A percentile compares a stretch with the other conserved stretches of the same genome.
Evolutionary conservation across 371 early-diverging fungal genomes (phyloP).

Genomic region (Batkoa obscura): DNA sequence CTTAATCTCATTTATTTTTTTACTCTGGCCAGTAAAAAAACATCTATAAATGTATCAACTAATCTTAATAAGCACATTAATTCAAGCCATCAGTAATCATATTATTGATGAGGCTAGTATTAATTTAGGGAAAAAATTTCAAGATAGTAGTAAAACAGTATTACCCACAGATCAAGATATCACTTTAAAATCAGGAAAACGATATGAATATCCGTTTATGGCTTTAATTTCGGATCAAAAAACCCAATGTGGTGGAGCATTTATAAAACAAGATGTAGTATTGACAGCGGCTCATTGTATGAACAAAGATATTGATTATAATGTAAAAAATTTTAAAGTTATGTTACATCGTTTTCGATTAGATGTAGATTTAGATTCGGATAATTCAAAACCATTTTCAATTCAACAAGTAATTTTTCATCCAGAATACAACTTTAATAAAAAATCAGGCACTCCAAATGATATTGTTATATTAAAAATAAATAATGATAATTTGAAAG

Average conservation of each 20-base stretch:
- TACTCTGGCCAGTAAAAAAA: too few relatives aligned
- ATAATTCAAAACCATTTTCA: not conserved
- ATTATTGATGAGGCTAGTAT: too few relatives aligned
- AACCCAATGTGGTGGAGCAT: not conserved
- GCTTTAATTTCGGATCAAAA: not conserved
- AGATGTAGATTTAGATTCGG: not conserved
- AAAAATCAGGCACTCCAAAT: not conserved
- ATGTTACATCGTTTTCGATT: slow-evolving; percentile 1
- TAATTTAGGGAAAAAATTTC: too few relatives aligned
- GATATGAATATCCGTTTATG: not conserved
- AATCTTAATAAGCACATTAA: too few relatives aligned
- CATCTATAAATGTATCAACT: too few relatives aligned
- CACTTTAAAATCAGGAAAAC: not conserved
- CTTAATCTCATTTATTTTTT: too few relatives aligned
- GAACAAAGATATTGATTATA: not conserved
- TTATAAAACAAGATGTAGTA: not conserved
- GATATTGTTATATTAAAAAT: not conserved
- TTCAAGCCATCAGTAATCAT: too few relatives aligned
- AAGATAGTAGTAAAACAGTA: too few relatives aligned
- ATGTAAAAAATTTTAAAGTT: not conserved
- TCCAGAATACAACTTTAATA: not conserved
- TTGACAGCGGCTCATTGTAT: slow-evolving; percentile 2
- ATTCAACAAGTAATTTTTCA: not conserved
- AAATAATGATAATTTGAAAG: not conserved
- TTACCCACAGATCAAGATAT: too few relatives aligned